A percentile compares a stretch with the other conserved stretches of the same genome.
These are phyloP conservation scores for Intubia oerlemansii DNA, from an alignment of 2,329 filamentous ascomycete species.

Conservation along the genomic window DNA sequence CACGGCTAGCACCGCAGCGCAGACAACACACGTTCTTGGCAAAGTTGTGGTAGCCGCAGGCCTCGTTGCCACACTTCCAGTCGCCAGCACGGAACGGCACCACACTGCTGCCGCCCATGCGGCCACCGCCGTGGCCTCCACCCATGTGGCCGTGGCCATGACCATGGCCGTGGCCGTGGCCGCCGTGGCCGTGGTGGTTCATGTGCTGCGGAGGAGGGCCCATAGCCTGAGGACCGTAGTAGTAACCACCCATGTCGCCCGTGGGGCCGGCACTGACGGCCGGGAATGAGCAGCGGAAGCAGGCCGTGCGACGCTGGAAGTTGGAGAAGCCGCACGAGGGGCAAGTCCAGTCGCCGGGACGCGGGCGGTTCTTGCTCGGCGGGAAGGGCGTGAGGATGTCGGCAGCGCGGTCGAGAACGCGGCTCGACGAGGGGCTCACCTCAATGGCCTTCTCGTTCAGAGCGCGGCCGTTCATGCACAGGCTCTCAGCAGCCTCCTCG, in stretches of 20 bases:
- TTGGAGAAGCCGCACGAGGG: conserved; percentile 98
- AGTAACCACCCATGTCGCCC: conserved; percentile 41
- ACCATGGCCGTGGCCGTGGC: conserved; percentile 20
- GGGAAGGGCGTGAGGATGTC: conserved; percentile 96
- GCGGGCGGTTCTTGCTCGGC: conserved; percentile 92
- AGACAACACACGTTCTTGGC: conserved; percentile 98
- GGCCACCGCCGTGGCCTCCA: conserved; percentile 35
- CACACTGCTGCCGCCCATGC: conserved; percentile 63
- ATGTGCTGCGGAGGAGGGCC: conserved; percentile 56
- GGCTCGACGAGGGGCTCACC: conserved; percentile 91
- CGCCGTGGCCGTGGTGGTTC: conserved; percentile 27
- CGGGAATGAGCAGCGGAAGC: conserved; percentile 98
- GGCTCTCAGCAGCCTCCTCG: conserved; percentile 93
- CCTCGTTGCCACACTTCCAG: conserved; percentile 97
- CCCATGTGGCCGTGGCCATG: conserved; percentile 43
- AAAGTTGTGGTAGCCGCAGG: conserved; percentile 97
- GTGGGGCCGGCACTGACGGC: conserved; percentile 62
- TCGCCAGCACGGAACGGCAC: conserved; percentile 97
- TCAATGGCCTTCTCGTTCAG: conserved; percentile 98
- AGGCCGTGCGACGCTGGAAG: conserved; percentile 94
- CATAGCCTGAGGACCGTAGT: conserved; percentile 56
- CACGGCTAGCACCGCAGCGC: conserved; percentile 84
- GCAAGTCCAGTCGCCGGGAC: conserved; percentile 97
- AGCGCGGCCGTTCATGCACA: conserved; percentile 97
- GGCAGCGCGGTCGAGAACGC: conserved; percentile 83